Conservation (phyloP, 352 stramenopile genomes). For the Phytophthora pinifolia region DNA sequence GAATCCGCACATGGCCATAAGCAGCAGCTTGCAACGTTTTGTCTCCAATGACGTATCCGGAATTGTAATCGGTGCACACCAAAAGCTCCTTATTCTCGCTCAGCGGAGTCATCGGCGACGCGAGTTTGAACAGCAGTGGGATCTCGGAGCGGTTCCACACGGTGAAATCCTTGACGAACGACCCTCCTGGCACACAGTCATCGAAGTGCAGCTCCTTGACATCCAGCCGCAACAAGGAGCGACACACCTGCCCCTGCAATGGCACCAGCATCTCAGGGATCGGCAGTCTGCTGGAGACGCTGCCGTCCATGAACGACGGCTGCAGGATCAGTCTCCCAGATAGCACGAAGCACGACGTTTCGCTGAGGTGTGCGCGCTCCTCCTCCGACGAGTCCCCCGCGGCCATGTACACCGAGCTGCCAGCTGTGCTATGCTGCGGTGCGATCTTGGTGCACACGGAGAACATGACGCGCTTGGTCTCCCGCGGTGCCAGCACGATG, state of each 20-base stretch:
- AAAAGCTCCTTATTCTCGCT: slow-evolving; percentile 72
- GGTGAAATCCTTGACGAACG: slow-evolving; percentile 90
- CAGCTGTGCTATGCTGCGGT: slow-evolving; percentile 25
- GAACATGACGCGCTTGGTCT: slow-evolving; percentile 75
- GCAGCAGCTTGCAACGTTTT: slow-evolving; percentile 80
- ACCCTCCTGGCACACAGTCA: slow-evolving; percentile 82
- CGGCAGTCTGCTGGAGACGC: slow-evolving; percentile 24
- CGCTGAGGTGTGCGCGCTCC: slow-evolving; percentile 76
- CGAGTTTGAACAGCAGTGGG: slow-evolving; percentile 81
- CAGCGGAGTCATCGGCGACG: slow-evolving; percentile 69
- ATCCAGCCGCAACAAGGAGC: slow-evolving; percentile 80
- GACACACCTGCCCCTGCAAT: slow-evolving; percentile 80
- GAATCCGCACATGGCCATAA: slow-evolving; percentile 84
- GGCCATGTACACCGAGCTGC: slow-evolving; percentile 18
- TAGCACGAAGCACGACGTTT: slow-evolving; percentile 82
- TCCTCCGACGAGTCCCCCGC: slow-evolving; percentile 81
- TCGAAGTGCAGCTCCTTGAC: slow-evolving; percentile 90
- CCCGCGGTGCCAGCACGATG: slow-evolving; percentile 58
- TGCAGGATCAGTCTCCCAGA: slow-evolving; percentile 65
- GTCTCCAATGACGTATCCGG: slow-evolving; percentile 79
- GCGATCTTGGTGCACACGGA: slow-evolving; percentile 71
- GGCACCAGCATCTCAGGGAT: slow-evolving; percentile 72
- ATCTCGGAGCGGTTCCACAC: slow-evolving; percentile 91
- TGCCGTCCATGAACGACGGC: slow-evolving; percentile 36
- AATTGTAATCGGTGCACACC: slow-evolving; percentile 87